A percentile compares a stretch with the other conserved stretches of the same genome.
Evolutionary conservation across 345 rosid genomes (phyloP).

Genomic region (Euclidium syriacum): DNA sequence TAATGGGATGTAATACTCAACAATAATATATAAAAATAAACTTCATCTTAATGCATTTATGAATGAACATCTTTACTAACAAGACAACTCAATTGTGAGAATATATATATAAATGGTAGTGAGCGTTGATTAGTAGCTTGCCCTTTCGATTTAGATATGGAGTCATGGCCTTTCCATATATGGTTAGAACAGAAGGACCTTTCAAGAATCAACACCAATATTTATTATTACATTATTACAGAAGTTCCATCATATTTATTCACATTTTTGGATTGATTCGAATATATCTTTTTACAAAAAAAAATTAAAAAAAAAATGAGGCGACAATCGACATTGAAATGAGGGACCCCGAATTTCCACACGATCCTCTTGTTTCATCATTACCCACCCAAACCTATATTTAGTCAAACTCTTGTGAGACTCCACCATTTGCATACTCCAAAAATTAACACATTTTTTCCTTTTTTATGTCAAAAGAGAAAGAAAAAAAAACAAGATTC

Average conservation of each 20-base stretch:
- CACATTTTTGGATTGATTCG: constrained; percentile 24
- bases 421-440: constrained; percentile 29
- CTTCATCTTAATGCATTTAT: background rate
- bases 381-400: constrained; percentile 26
- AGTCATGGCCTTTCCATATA: constrained; percentile 27
- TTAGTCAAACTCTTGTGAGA: constrained; percentile 29
- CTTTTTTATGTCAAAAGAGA: background rate
- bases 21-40: background rate
- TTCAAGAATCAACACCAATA: constrained; percentile 19
- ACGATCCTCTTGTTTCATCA: constrained; percentile 34
- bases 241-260: constrained; percentile 17
- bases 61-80: background rate
- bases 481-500: no score
- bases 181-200: constrained; percentile 17
- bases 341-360: constrained; percentile 26
- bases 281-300: constrained; percentile 5
- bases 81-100: background rate
- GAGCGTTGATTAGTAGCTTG: constrained; percentile 17
- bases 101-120: constrained; percentile 1
- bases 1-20: no score
- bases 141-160: constrained; percentile 21
- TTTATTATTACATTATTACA: constrained; percentile 16
- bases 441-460: constrained; percentile 3
- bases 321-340: constrained; percentile 28
- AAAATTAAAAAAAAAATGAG: background rate